Evolutionary conservation across 2,329 filamentous ascomycete genomes (phyloP).

Genomic region (Talaromyces sp.): DNA sequence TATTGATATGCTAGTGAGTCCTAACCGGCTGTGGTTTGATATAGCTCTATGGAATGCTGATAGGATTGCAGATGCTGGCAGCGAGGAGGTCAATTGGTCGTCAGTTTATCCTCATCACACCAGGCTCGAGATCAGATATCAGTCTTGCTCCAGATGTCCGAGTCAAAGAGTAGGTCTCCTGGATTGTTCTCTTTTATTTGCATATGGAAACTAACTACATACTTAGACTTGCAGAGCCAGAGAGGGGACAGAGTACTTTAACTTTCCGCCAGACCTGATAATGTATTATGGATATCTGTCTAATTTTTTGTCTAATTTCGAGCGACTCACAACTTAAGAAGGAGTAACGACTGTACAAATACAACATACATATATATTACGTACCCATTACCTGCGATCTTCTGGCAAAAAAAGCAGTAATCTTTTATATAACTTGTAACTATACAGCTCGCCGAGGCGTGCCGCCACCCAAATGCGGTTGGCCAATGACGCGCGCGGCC

Average conservation of each 20-base stretch:
- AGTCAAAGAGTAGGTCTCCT: conserved; percentile 38
- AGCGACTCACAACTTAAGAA: not conserved
- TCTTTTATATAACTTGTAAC: not conserved
- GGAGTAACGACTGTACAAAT: not conserved
- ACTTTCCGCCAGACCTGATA: conserved; percentile 25
- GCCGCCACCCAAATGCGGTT: not conserved
- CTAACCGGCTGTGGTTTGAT: not conserved
- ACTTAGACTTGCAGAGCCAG: conserved; percentile 39
- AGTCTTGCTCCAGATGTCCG: conserved; percentile 40
- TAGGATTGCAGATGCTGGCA: conserved; percentile 62
- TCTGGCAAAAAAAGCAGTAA: not conserved
- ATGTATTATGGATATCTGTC: not conserved
- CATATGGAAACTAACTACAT: not conserved
- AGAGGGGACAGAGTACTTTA: conserved; percentile 40
- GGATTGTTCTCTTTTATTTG: not conserved
- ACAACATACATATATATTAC: not conserved
- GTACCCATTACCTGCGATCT: not conserved
- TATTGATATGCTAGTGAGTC: conserved; percentile 82
- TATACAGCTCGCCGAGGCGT: not conserved
- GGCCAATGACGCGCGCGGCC: not conserved
- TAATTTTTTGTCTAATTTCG: not conserved
- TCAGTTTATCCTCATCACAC: conserved; percentile 95
- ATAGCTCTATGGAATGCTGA: conserved; percentile 7
- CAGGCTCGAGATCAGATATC: conserved; percentile 67
- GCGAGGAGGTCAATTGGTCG: conserved; percentile 82